These are phyloP conservation scores for Botrytis fabae DNA, from an alignment of 2,329 filamentous ascomycete species.

Conservation along the genomic window DNA sequence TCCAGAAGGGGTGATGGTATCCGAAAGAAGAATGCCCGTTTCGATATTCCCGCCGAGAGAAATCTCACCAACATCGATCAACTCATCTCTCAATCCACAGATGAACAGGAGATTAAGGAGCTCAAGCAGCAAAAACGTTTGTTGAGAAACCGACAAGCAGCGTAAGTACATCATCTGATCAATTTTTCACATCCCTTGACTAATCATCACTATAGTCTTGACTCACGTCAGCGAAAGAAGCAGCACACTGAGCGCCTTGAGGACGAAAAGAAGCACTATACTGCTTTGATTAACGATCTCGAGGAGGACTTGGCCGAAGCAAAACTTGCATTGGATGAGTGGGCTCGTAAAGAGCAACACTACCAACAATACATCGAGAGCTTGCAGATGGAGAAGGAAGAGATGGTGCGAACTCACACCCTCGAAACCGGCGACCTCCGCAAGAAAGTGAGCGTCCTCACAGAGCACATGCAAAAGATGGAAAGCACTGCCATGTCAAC, in stretches of 20 bases:
- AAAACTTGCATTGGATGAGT: slow-evolving; percentile 68
- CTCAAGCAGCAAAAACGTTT: slow-evolving; percentile 97
- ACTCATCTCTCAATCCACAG: slow-evolving; percentile 81
- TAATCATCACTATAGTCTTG: slow-evolving; percentile 61
- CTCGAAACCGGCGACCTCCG: slow-evolving; percentile 87
- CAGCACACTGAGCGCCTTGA: slow-evolving; percentile 95
- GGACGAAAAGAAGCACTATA: slow-evolving; percentile 93
- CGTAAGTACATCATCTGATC: slow-evolving; percentile 60
- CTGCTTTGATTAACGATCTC: slow-evolving; percentile 70
- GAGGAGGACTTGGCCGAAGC: slow-evolving; percentile 74
- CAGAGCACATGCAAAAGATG: slow-evolving; percentile 68
- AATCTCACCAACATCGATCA: slow-evolving; percentile 94
- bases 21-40: slow-evolving; percentile 97
- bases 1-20: slow-evolving; percentile 57
- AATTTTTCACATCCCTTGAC: slow-evolving; percentile 28
- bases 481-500: slow-evolving; percentile 59
- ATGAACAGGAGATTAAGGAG: slow-evolving; percentile 95
- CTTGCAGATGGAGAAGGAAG: slow-evolving; percentile 84
- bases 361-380: slow-evolving; percentile 73
- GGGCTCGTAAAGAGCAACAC: slow-evolving; percentile 71
- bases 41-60: slow-evolving; percentile 92
- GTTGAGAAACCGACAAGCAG: slow-evolving; percentile 91
- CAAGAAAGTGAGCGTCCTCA: slow-evolving; percentile 86
- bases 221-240: slow-evolving; percentile 97
- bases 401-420: slow-evolving; percentile 84